Percentiles rank a stretch among this genome's conserved stretches.
Conservation (phyloP, 1,284 basidiomycete species). For the Heliocybe sulcata region DNA sequence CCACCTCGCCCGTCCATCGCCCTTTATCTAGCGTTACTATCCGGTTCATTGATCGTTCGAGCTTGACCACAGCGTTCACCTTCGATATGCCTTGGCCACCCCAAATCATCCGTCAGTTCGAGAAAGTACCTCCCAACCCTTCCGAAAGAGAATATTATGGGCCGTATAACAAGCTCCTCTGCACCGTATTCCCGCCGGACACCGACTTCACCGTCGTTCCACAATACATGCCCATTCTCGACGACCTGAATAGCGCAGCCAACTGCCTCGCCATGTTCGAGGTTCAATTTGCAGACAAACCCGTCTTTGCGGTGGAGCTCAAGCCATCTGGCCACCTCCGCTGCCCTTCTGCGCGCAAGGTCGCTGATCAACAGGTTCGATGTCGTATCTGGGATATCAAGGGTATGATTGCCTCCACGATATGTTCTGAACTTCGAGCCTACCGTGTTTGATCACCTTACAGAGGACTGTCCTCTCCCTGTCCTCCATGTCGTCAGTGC, state of each 20-base stretch:
- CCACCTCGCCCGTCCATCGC: no score
- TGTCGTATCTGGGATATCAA: background rate
- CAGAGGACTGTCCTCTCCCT: constrained; percentile 5
- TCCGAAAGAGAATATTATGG: constrained; percentile 7
- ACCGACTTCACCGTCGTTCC: constrained; percentile 9
- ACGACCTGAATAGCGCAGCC: no score
- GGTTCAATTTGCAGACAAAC: no score
- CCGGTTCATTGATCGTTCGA: no score
- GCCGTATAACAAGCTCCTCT: constrained; percentile 13
- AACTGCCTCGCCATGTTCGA: no score
- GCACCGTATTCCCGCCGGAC: constrained; percentile 11
- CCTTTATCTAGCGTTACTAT: no score
- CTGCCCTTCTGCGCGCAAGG: constrained; percentile 1
- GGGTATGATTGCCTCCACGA: no score
- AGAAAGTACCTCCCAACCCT: background rate
- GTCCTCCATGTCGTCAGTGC: constrained; percentile 13
- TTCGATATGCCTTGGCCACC: background rate
- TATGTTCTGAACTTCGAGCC: no score
- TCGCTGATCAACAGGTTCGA: constrained; percentile 6
- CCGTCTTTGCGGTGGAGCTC: constrained; percentile 11
- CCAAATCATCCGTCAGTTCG: background rate
- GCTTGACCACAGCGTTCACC: no score
- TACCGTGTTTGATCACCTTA: background rate
- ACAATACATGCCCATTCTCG: background rate
- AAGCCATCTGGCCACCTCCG: constrained; percentile 7